These are phyloP conservation scores for Lichina pygmaea DNA, from an alignment of 495 filamentous ascomycete genomes.

Conservation along the genomic window DNA sequence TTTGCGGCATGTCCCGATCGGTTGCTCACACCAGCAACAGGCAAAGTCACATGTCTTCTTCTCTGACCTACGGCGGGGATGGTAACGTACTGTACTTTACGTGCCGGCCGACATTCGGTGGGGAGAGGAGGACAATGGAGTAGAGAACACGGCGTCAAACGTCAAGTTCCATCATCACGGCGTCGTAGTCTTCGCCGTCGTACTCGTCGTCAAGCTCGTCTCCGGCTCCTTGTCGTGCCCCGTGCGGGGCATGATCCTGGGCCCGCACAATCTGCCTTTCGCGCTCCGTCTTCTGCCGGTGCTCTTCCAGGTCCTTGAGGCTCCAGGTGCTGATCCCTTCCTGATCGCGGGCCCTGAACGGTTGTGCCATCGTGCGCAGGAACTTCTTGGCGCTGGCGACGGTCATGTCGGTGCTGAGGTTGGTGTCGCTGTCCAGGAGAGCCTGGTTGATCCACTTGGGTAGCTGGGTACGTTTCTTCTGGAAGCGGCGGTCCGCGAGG, in stretches of 20 bases:
- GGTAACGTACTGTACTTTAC: no score
- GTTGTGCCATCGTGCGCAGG: conserved; percentile 69
- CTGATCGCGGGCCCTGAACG: conserved; percentile 56
- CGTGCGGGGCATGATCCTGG: conserved; percentile 9
- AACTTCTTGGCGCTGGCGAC: conserved; percentile 74
- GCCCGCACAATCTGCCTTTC: conserved; percentile 26
- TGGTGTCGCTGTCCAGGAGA: conserved; percentile 54
- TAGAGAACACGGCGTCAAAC: not conserved
- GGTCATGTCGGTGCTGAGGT: conserved; percentile 86
- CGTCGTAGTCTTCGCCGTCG: conserved; percentile 32
- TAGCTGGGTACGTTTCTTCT: conserved; percentile 66
- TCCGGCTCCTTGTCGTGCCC: conserved; percentile 6
- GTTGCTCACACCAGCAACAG: not conserved
- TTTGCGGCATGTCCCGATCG: not conserved
- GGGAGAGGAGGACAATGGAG: no score
- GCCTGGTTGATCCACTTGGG: conserved; percentile 95
- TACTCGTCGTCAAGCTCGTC: conserved; percentile 20
- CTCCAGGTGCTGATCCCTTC: conserved; percentile 88
- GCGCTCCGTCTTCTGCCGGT: conserved; percentile 45
- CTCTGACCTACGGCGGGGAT: not conserved
- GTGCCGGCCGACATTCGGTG: no score
- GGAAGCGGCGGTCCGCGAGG: conserved; percentile 73
- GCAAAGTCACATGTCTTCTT: not conserved
- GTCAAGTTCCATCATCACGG: conserved; percentile 37
- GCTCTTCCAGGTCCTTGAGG: conserved; percentile 40